Base-by-base conservation (phyloP, 768 basidiomycete genomes). In the Tricholoma furcatifolium region DNA sequence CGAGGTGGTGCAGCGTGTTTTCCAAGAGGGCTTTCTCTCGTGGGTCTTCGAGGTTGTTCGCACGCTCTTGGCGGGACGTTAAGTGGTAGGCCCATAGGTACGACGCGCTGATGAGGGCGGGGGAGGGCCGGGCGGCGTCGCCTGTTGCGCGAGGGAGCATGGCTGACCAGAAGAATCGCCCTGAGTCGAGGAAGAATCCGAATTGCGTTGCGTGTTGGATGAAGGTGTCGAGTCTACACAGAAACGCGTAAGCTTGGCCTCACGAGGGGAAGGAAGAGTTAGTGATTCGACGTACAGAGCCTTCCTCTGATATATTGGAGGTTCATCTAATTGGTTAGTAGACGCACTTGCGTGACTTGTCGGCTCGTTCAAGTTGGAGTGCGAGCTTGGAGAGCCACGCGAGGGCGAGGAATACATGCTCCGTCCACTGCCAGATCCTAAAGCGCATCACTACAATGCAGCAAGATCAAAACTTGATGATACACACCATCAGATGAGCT, bases 111-210 rank as follows among this genome's bases (percentile, higher is more conserved):
- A 77, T 67, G 1, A 84, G 67, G 3, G 77, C 78, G 6, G 77
- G 74, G 3, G 77, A 67, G n/a, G 78, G 77, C 4, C 77, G 63
- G 39, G 73, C 64, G 4, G 71, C 69, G 35, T 77, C 72, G 0
- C 78, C 74, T 36, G 80, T 66, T 2, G 76, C 72, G 39, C 74
- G 71, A 0, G 71, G 63, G 11, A 85, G 70, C 47, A 85, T 69
- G 5, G 70, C 67, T 6, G 72, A 65, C 39, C 69, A 68, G 43
- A 73, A 74, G 54, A 83, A 75, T 18, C 82, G 74, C 1, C 72
- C 50, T 10, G 64, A 55, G 56, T 74, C 66, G 48, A 90, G 76
- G 66, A 88, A 89, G 57, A 88, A 81, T 2, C 84, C 84, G 50
- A 85, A 72, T 55, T 82, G 40, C 4, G 5, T 15, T 9, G 43